A percentile compares a stretch with the other conserved stretches of the same genome.
Evolutionary conservation across 768 basidiomycete genomes (phyloP).

Genomic region (Psilocybe cyanescens): DNA sequence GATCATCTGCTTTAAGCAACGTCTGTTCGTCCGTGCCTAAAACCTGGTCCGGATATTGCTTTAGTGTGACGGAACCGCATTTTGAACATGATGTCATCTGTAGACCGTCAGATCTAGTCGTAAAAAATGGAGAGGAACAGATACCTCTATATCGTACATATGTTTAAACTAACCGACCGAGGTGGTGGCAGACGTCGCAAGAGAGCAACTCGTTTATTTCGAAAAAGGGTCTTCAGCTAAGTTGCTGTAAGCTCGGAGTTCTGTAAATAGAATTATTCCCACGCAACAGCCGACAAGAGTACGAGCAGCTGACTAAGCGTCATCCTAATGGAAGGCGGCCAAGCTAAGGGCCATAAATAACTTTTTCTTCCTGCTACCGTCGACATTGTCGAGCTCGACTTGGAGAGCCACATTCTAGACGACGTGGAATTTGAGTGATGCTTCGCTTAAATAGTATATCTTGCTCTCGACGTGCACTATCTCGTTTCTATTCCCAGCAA

Average conservation of each 20-base stretch:
- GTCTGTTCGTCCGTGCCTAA: not conserved
- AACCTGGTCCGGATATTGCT: not conserved
- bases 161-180: too few species aligned
- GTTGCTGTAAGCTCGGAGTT: not conserved
- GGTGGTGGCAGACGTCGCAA: not conserved
- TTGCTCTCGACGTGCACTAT: not conserved
- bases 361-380: not conserved
- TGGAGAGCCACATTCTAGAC: too few species aligned
- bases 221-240: not conserved
- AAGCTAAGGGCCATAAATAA: not conserved
- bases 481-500: slow-evolving; percentile 8
- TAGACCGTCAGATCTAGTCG: not conserved
- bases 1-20: not conserved
- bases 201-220: not conserved
- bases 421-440: not conserved
- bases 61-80: not conserved
- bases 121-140: not conserved
- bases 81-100: not conserved
- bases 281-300: not conserved
- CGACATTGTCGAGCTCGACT: not conserved
- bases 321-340: not conserved
- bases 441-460: not conserved
- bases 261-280: not conserved
- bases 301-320: not conserved
- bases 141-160: not conserved